Evolutionary conservation across 441 rosid species (phyloP).

Genomic region (Pelargonium citronellum): DNA sequence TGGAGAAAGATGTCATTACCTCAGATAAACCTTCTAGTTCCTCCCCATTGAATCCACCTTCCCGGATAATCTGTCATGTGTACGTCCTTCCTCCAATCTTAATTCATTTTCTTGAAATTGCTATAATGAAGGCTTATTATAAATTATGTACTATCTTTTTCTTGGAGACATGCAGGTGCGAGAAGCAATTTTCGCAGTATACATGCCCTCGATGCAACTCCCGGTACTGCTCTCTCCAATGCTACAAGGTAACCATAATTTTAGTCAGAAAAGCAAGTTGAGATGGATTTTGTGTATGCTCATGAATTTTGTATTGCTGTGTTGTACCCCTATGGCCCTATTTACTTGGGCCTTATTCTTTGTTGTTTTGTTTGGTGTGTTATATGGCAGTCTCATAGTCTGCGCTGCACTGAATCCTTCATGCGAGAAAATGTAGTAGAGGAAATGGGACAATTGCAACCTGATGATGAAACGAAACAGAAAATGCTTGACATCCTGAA

Average conservation of each 20-base stretch:
- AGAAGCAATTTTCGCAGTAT: slow-evolving; percentile 84
- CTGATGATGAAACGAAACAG: slow-evolving; percentile 52
- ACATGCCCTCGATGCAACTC: slow-evolving; percentile 93
- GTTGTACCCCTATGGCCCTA: background rate
- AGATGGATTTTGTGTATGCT: background rate
- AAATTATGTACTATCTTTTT: background rate
- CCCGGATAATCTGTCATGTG: slow-evolving; percentile 65
- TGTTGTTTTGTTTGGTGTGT: background rate
- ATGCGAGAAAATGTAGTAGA: slow-evolving; percentile 81
- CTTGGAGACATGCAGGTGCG: slow-evolving; percentile 38
- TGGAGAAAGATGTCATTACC: slow-evolving; percentile 37
- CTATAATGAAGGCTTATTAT: background rate
- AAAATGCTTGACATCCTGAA: slow-evolving; percentile 78
- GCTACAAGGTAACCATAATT: slow-evolving; percentile 49
- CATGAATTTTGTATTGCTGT: background rate
- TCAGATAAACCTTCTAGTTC: slow-evolving; percentile 40
- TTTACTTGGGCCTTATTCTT: background rate
- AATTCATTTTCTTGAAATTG: background rate
- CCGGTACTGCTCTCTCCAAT: slow-evolving; percentile 74
- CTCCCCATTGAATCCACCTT: slow-evolving; percentile 46
- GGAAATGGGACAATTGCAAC: slow-evolving; percentile 56
- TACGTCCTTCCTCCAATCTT: slow-evolving; percentile 22
- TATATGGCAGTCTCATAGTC: slow-evolving; percentile 57
- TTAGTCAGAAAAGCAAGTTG: background rate
- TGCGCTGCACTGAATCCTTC: slow-evolving; percentile 83